Conservation (phyloP, 257 asterid genomes). For the Solanum okadae region DNA sequence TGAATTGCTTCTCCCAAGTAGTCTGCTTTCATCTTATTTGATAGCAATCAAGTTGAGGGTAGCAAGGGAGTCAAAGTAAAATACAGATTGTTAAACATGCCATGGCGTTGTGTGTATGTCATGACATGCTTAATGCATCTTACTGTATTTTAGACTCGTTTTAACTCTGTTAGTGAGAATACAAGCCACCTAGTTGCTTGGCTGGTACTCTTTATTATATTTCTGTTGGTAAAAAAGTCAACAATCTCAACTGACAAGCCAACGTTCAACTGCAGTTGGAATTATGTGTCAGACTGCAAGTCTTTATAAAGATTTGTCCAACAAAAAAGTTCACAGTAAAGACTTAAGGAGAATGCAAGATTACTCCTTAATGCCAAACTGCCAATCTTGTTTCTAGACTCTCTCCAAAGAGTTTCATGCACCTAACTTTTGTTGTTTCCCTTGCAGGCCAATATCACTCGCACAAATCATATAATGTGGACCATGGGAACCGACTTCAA, state of each 20-base stretch:
- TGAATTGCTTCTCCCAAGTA: neutral
- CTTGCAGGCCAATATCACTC: constrained; percentile 84
- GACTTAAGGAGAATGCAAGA: neutral
- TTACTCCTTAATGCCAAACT: neutral
- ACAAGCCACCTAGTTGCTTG: neutral
- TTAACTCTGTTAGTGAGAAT: neutral
- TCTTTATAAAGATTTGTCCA: neutral
- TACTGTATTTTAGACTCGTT: neutral
- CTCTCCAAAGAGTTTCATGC: neutral
- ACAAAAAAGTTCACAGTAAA: neutral
- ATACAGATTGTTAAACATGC: neutral
- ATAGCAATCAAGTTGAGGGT: neutral
- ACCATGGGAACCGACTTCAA: constrained; percentile 99
- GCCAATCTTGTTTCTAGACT: neutral
- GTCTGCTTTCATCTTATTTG: neutral
- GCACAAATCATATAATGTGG: constrained; percentile 95
- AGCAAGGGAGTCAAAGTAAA: neutral
- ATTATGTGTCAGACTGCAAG: neutral
- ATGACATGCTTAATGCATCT: neutral
- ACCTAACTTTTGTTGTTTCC: neutral
- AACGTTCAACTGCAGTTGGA: neutral
- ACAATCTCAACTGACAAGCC: neutral
- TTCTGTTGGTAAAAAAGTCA: neutral
- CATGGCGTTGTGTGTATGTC: neutral
- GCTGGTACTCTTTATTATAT: neutral